Percentiles rank a stretch among this genome's conserved stretches.
Conservation (phyloP, 192 early-diverging fungal species). For the Cetraspora pellucida region DNA sequence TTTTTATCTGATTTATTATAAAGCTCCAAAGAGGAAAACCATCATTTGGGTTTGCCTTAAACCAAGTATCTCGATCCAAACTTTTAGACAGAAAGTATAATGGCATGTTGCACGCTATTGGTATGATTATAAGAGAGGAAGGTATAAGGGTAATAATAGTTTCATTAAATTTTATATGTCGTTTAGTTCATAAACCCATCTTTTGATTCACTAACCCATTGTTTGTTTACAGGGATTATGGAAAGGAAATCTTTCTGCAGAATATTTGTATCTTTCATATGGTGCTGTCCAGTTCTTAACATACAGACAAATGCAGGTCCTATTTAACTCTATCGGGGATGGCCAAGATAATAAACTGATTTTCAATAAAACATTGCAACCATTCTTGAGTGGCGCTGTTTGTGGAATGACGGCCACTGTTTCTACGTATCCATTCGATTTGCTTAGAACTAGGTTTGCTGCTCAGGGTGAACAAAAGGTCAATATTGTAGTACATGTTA, state of each 20-base stretch:
- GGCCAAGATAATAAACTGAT: neutral
- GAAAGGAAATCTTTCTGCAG: slow-evolving; percentile 93
- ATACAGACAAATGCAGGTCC: slow-evolving; percentile 62
- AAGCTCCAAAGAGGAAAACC: slow-evolving; percentile 39
- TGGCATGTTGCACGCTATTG: slow-evolving; percentile 66
- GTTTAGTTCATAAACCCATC: neutral
- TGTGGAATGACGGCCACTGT: slow-evolving; percentile 80
- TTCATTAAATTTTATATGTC: neutral
- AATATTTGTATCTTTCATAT: slow-evolving; percentile 90
- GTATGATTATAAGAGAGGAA: slow-evolving; percentile 76
- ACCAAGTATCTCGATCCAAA: neutral
- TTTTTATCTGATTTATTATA: neutral
- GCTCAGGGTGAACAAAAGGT: slow-evolving; percentile 68
- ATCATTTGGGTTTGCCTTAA: neutral
- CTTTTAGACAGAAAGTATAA: slow-evolving; percentile 54
- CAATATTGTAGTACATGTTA: neutral
- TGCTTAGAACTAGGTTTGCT: slow-evolving; percentile 92
- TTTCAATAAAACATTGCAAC: slow-evolving; percentile 36
- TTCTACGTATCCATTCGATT: slow-evolving; percentile 93
- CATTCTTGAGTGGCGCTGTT: slow-evolving; percentile 77
- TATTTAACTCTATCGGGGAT: slow-evolving; percentile 37
- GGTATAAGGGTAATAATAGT: slow-evolving; percentile 66
- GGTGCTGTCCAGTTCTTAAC: slow-evolving; percentile 84
- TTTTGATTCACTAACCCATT: neutral
- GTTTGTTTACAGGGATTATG: slow-evolving; percentile 67